Percentiles rank a stretch among this genome's conserved stretches.
These are phyloP conservation scores for Pulveroboletus sp. DNA, from an alignment of 768 basidiomycete genomes.

Conservation along the genomic window DNA sequence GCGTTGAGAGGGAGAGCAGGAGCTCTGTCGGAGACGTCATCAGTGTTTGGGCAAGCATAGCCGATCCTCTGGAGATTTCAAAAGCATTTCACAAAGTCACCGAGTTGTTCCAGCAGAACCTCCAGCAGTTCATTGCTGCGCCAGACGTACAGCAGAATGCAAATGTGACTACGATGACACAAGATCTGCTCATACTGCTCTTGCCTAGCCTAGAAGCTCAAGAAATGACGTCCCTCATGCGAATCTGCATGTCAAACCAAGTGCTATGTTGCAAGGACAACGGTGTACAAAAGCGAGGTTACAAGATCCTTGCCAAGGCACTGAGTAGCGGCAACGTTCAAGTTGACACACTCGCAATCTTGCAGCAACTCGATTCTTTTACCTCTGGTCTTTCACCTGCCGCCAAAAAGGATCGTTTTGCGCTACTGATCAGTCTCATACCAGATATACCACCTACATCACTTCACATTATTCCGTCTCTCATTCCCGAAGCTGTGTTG, in stretches of 20 bases:
- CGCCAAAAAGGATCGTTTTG: conserved; percentile 92
- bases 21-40: conserved; percentile 87
- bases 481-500: conserved; percentile 92
- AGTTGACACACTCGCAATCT: conserved; percentile 53
- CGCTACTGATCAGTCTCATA: conserved; percentile 68
- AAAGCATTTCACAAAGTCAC: conserved; percentile 80
- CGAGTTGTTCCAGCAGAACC: conserved; percentile 63
- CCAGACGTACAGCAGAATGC: conserved; percentile 34
- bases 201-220: conserved; percentile 66
- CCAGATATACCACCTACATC: conserved; percentile 63
- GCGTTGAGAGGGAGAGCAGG: conserved; percentile 68
- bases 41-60: conserved; percentile 79
- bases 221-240: conserved; percentile 65
- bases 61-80: conserved; percentile 73
- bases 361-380: conserved; percentile 64
- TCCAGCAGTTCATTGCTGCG: conserved; percentile 40
- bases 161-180: conserved; percentile 57
- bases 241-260: conserved; percentile 61
- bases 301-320: conserved; percentile 79
- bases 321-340: conserved; percentile 60
- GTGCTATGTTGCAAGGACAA: conserved; percentile 79
- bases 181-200: conserved; percentile 84
- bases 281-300: conserved; percentile 92
- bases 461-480: conserved; percentile 80
- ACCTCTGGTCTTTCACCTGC: conserved; percentile 69